These are phyloP conservation scores for Fusarium sulawesiense DNA, from an alignment of 2,329 filamentous ascomycete genomes.

Conservation along the genomic window DNA sequence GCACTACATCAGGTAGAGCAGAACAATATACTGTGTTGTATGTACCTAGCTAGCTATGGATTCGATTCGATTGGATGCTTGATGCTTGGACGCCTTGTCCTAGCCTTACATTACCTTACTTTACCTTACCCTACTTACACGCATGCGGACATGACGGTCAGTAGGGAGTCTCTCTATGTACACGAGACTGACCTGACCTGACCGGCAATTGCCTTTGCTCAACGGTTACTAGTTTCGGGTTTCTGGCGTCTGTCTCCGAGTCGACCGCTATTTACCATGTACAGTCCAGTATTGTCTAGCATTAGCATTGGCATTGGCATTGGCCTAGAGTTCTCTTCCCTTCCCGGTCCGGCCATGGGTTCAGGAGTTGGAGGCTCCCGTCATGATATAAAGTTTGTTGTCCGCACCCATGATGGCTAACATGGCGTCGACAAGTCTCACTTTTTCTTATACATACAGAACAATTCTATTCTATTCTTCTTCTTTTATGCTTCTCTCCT, in stretches of 20 bases:
- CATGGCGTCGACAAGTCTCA: slow-evolving; percentile 32
- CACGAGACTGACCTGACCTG: slow-evolving; percentile 24
- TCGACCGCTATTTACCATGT: slow-evolving; percentile 42
- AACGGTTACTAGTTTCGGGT: slow-evolving; percentile 36
- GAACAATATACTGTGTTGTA: slow-evolving; percentile 5
- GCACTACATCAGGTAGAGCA: slow-evolving; percentile 10
- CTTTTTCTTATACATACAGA: slow-evolving; percentile 21
- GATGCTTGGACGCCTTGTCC: slow-evolving; percentile 32
- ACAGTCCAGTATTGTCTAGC: neutral
- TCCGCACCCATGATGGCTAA: slow-evolving; percentile 20
- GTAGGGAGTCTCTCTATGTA: slow-evolving; percentile 27
- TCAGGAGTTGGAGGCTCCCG: slow-evolving; percentile 16
- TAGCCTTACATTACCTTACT: slow-evolving; percentile 31
- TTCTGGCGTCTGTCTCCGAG: slow-evolving; percentile 38
- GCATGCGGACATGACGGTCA: slow-evolving; percentile 11
- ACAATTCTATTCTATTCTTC: neutral
- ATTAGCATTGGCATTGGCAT: neutral
- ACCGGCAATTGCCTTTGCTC: slow-evolving; percentile 30
- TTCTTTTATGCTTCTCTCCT: neutral
- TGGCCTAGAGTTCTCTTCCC: slow-evolving; percentile 22
- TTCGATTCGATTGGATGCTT: neutral
- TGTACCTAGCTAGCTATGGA: slow-evolving; percentile 2
- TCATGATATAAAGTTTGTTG: slow-evolving; percentile 42
- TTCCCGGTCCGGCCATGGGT: slow-evolving; percentile 37
- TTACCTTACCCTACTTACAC: slow-evolving; percentile 22